Conservation (phyloP, 2,329 filamentous ascomycete species). For the Cladosporium sphaerospermum region DNA sequence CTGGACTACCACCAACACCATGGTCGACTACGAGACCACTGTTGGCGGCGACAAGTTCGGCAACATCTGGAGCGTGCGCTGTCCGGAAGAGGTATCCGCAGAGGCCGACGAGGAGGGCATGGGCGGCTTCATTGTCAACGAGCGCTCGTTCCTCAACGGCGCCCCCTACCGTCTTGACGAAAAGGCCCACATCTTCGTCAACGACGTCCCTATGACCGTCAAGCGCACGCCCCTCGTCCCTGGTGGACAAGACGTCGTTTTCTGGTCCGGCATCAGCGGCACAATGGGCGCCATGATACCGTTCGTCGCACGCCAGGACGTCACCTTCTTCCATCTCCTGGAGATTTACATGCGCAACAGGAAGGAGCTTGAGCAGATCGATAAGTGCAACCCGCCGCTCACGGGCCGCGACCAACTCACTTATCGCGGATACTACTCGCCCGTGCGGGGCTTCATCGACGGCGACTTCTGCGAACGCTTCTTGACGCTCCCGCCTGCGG, state of each 20-base stretch:
- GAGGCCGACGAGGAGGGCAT: slow-evolving; percentile 89
- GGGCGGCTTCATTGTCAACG: slow-evolving; percentile 84
- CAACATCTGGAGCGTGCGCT: slow-evolving; percentile 88
- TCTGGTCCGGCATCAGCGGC: slow-evolving; percentile 93
- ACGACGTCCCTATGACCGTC: slow-evolving; percentile 87
- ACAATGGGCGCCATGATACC: slow-evolving; percentile 91
- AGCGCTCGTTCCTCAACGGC: slow-evolving; percentile 83
- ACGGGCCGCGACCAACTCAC: slow-evolving; percentile 92
- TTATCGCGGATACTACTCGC: slow-evolving; percentile 91
- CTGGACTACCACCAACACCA: slow-evolving; percentile 84
- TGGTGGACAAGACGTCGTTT: slow-evolving; percentile 80
- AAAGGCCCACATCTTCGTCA: slow-evolving; percentile 81
- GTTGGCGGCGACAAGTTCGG: slow-evolving; percentile 97
- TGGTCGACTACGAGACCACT: slow-evolving; percentile 96
- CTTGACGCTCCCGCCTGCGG: slow-evolving; percentile 73
- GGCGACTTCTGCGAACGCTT: slow-evolving; percentile 94
- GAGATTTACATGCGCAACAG: slow-evolving; percentile 83
- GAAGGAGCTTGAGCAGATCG: slow-evolving; percentile 2
- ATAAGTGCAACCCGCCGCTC: slow-evolving; percentile 62
- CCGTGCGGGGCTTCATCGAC: slow-evolving; percentile 94
- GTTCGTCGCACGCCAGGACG: slow-evolving; percentile 84
- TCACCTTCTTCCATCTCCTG: slow-evolving; percentile 94
- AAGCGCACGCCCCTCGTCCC: slow-evolving; percentile 85
- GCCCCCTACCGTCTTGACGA: slow-evolving; percentile 77
- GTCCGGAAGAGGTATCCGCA: slow-evolving; percentile 75